A percentile compares a stretch with the other conserved stretches of the same genome.
These are phyloP conservation scores for Linnemannia exigua DNA, from an alignment of 192 early-diverging fungal species.

Conservation along the genomic window DNA sequence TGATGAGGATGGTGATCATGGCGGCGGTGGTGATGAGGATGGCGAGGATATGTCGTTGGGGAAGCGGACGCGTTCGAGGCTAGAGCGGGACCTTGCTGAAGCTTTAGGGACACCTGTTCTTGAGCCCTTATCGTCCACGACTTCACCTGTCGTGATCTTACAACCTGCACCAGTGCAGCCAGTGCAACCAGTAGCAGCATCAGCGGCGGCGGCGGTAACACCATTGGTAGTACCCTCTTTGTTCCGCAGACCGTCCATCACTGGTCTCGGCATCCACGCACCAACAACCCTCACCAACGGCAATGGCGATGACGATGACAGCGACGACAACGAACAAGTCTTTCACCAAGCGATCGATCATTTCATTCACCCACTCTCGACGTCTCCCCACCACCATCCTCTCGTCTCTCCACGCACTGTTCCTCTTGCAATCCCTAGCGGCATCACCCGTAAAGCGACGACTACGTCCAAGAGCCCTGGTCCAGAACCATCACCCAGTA, in stretches of 20 bases:
- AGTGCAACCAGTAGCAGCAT: neutral
- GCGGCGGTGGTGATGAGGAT: neutral
- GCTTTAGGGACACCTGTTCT: constrained; percentile 21
- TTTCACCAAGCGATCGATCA: neutral
- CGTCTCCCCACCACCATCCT: neutral
- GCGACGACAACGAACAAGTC: neutral
- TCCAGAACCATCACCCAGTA: neutral
- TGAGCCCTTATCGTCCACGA: neutral
- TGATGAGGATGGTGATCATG: too few relatives aligned
- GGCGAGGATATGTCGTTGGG: neutral
- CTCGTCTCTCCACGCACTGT: neutral
- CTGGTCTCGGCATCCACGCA: neutral
- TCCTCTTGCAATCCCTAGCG: neutral
- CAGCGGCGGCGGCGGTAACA: neutral
- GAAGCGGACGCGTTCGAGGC: neutral
- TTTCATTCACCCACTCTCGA: constrained; percentile 5
- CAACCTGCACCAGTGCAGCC: neutral
- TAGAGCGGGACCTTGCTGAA: constrained; percentile 16
- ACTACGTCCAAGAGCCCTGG: neutral
- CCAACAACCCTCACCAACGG: neutral
- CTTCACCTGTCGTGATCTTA: neutral
- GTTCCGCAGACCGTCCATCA: neutral
- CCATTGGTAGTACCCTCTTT: neutral
- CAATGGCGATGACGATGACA: neutral
- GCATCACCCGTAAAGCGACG: neutral